Evolutionary conservation across 2,329 filamentous ascomycete species (phyloP).

Genomic region (Macrophomina phaseolina): DNA sequence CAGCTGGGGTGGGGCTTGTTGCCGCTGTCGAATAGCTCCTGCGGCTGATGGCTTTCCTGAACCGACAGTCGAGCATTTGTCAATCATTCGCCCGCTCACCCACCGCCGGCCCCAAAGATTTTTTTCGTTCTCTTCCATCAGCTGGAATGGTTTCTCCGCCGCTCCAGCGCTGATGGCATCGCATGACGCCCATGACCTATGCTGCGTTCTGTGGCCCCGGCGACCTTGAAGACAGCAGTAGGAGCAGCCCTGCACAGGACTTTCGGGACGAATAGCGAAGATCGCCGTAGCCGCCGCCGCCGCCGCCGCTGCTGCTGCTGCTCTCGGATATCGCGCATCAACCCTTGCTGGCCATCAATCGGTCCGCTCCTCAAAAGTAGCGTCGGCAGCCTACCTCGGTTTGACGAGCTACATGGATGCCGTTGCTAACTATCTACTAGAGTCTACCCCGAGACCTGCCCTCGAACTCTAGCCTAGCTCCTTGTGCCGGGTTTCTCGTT

Average conservation of each 20-base stretch:
- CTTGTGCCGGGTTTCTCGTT: background rate
- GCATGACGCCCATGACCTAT: background rate
- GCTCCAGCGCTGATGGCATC: background rate
- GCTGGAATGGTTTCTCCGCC: background rate
- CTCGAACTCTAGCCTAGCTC: background rate
- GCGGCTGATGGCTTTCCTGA: slow-evolving; percentile 11
- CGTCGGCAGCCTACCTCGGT: slow-evolving; percentile 14
- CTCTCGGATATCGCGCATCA: slow-evolving; percentile 16
- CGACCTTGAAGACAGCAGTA: background rate
- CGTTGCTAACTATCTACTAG: background rate
- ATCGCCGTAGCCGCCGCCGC: slow-evolving; percentile 2
- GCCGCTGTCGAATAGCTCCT: background rate
- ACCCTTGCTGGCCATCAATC: slow-evolving; percentile 6
- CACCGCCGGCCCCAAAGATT: background rate
- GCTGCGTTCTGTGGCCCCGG: background rate
- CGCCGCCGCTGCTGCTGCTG: slow-evolving; percentile 2
- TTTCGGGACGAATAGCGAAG: slow-evolving; percentile 9
- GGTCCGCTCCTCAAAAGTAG: slow-evolving; percentile 17
- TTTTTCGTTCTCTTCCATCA: too few relatives aligned
- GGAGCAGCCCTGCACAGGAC: background rate
- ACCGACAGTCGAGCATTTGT: background rate
- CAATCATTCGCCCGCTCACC: background rate
- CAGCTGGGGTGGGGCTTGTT: background rate
- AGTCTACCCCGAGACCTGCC: background rate
- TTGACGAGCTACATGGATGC: background rate